Conservation (phyloP, 805 yeast genomes). For the Lipomyces spencermartinsiae region DNA sequence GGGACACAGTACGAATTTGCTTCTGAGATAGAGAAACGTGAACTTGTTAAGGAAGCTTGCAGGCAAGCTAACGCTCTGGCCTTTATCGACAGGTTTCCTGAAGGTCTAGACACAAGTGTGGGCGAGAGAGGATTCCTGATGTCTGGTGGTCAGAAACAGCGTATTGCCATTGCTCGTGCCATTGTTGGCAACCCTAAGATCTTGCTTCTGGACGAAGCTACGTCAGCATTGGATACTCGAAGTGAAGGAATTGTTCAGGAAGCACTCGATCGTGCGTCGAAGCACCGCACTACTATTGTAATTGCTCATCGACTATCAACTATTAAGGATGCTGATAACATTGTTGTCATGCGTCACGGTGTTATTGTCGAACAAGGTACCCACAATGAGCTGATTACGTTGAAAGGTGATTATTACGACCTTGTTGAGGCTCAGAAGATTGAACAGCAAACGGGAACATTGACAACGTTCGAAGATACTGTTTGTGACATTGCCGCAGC, state of each 20-base stretch:
- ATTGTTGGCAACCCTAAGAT: slow-evolving; percentile 59
- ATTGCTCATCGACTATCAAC: slow-evolving; percentile 60
- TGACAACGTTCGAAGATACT: not conserved
- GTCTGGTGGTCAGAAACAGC: slow-evolving; percentile 71
- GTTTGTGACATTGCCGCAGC: slow-evolving; percentile 3
- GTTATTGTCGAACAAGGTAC: slow-evolving; percentile 53
- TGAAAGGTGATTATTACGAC: slow-evolving; percentile 36
- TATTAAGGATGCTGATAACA: slow-evolving; percentile 55
- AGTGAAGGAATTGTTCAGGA: slow-evolving; percentile 64
- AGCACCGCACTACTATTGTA: slow-evolving; percentile 53
- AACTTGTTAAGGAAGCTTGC: slow-evolving; percentile 52
- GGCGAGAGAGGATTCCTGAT: slow-evolving; percentile 66
- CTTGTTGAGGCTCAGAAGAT: slow-evolving; percentile 43
- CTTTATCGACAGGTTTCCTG: slow-evolving; percentile 59
- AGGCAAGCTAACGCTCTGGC: slow-evolving; percentile 57
- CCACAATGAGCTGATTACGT: slow-evolving; percentile 42
- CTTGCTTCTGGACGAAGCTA: slow-evolving; percentile 67
- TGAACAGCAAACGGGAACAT: slow-evolving; percentile 9
- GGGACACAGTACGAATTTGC: slow-evolving; percentile 43
- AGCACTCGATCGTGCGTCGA: slow-evolving; percentile 49
- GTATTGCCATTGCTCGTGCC: slow-evolving; percentile 67
- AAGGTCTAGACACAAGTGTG: slow-evolving; percentile 55
- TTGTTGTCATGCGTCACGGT: slow-evolving; percentile 53
- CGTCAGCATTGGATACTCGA: slow-evolving; percentile 66
- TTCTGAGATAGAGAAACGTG: slow-evolving; percentile 48